Conservation (phyloP, 2,329 filamentous ascomycete species). For the Aspergillus oerlinghausenensis region DNA sequence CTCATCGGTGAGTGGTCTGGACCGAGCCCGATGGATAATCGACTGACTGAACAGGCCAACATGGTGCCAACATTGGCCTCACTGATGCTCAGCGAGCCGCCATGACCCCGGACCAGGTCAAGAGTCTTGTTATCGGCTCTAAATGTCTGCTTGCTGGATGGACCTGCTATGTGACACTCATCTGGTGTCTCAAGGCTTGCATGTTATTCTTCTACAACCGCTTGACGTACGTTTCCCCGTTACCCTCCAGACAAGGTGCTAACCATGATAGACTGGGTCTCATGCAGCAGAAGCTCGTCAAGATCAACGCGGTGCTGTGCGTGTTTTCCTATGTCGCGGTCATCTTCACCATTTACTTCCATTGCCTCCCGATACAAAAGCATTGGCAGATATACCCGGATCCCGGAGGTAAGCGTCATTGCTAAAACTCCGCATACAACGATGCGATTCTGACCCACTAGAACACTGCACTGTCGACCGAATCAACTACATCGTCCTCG, state of each 20-base stretch:
- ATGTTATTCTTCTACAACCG: slow-evolving; percentile 44
- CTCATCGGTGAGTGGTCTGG: slow-evolving; percentile 14
- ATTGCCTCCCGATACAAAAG: slow-evolving; percentile 36
- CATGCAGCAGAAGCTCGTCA: slow-evolving; percentile 36
- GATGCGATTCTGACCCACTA: background rate
- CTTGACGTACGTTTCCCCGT: slow-evolving; percentile 34
- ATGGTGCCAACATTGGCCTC: slow-evolving; percentile 39
- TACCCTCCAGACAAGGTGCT: background rate
- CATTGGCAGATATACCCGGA: slow-evolving; percentile 42
- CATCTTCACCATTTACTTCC: slow-evolving; percentile 31
- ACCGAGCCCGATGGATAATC: background rate
- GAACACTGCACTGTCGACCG: slow-evolving; percentile 31
- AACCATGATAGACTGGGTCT: slow-evolving; percentile 28
- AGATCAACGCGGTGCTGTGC: slow-evolving; percentile 29
- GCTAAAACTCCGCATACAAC: background rate
- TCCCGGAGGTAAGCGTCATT: slow-evolving; percentile 30
- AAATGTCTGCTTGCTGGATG: slow-evolving; percentile 35
- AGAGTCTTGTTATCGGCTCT: slow-evolving; percentile 29
- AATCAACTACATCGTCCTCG: slow-evolving; percentile 36
- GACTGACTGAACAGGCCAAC: slow-evolving; percentile 24
- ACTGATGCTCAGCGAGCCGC: slow-evolving; percentile 27
- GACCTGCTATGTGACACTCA: slow-evolving; percentile 41
- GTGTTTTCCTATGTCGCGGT: slow-evolving; percentile 30
- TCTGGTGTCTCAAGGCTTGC: slow-evolving; percentile 42
- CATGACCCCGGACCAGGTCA: slow-evolving; percentile 27